Percentiles rank a stretch among this genome's conserved stretches.
Evolutionary conservation across 1,139 yeast species (phyloP).

Genomic region (Pichia sp.): DNA sequence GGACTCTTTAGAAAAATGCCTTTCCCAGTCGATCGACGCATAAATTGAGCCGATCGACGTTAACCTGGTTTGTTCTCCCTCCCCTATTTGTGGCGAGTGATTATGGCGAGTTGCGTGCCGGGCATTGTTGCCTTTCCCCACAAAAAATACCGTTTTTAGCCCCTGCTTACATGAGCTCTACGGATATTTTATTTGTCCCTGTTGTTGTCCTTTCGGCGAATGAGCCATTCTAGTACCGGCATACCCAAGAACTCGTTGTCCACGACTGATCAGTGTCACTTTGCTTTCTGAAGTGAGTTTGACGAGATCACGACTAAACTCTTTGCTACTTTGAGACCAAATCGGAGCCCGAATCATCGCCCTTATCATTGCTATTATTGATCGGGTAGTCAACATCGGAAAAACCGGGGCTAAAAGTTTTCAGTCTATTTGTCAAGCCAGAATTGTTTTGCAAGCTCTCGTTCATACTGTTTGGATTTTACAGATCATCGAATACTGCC

Average conservation of each 20-base stretch:
- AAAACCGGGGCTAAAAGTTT: neutral
- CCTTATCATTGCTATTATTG: neutral
- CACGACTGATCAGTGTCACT: neutral
- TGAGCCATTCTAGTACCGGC: neutral
- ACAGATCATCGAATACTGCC: no score
- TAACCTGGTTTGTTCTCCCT: neutral
- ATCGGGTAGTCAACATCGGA: neutral
- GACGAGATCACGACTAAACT: neutral
- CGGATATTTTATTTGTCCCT: neutral
- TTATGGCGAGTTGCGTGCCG: neutral
- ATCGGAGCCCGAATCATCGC: neutral
- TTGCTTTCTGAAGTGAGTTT: neutral
- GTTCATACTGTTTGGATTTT: no score
- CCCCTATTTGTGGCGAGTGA: neutral
- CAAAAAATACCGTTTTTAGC: neutral
- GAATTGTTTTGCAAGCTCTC: no score
- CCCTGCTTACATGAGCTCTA: neutral
- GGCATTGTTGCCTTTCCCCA: neutral
- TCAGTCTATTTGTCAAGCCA: no score
- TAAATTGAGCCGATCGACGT: neutral
- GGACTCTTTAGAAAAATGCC: neutral
- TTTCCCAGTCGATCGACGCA: no score
- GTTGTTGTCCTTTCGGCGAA: neutral
- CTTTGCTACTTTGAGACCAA: neutral
- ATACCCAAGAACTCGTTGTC: neutral